A percentile compares a stretch with the other conserved stretches of the same genome.
phyloP scores from a whole-genome alignment of 768 basidiomycete genomes.

The Rhodotorula taiwanensis region DNA sequence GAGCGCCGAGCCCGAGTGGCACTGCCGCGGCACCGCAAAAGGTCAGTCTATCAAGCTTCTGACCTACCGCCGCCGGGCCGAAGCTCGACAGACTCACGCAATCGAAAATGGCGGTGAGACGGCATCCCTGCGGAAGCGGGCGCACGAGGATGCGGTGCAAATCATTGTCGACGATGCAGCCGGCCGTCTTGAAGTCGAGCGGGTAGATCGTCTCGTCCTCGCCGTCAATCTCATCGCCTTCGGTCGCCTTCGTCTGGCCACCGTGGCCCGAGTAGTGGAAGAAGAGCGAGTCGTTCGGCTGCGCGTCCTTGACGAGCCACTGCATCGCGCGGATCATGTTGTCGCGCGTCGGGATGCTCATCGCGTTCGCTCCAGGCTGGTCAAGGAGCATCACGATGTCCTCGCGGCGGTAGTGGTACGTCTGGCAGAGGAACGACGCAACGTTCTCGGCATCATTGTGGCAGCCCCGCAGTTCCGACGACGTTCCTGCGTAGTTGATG shows the following conservation, averaged over 20 bases:
- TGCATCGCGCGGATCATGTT: slow-evolving; percentile 86
- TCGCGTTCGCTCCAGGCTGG: slow-evolving; percentile 54
- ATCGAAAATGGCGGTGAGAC: slow-evolving; percentile 57
- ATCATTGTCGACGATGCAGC: slow-evolving; percentile 86
- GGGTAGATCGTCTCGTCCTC: slow-evolving; percentile 82
- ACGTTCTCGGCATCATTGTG: slow-evolving; percentile 87
- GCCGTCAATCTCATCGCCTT: slow-evolving; percentile 80
- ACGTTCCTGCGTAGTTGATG: slow-evolving; percentile 66
- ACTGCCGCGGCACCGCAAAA: slow-evolving; percentile 49
- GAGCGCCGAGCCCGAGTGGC: slow-evolving; percentile 84
- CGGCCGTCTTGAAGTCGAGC: slow-evolving; percentile 60
- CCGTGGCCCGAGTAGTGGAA: slow-evolving; percentile 79
- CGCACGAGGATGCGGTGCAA: slow-evolving; percentile 71
- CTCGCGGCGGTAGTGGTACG: slow-evolving; percentile 60
- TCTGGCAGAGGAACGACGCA: slow-evolving; percentile 53
- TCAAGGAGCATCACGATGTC: slow-evolving; percentile 86
- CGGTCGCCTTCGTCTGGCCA: slow-evolving; percentile 73
- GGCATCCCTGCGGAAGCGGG: slow-evolving; percentile 74
- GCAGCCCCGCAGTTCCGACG: slow-evolving; percentile 63
- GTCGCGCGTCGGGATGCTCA: slow-evolving; percentile 62
- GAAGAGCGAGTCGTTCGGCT: slow-evolving; percentile 76
- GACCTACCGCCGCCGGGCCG: no score
- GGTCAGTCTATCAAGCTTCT: no score
- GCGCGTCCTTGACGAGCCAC: slow-evolving; percentile 79
- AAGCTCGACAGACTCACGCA: slow-evolving; percentile 16